Percentiles rank a stretch among this genome's conserved stretches.
Conservation (phyloP, 208 protist genomes). For the Plasmodiophora brassicae region DNA sequence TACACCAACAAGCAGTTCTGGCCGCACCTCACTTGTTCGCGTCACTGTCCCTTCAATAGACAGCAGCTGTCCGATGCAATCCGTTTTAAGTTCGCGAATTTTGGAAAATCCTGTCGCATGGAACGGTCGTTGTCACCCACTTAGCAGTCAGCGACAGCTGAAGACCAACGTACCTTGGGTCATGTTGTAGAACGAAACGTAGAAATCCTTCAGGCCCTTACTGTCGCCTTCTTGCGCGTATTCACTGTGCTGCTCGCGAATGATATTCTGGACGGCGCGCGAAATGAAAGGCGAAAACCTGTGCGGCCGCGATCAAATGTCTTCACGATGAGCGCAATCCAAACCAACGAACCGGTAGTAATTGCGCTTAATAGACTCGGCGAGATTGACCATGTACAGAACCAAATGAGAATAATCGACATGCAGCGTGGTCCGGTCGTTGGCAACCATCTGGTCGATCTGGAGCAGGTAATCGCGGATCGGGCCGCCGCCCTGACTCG, state of each 20-base stretch:
- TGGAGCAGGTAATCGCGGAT: conserved; percentile 43
- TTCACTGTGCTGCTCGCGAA: conserved; percentile 14
- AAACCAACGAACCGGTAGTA: conserved; percentile 41
- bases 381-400: conserved; percentile 38
- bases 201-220: conserved; percentile 36
- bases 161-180: conserved; percentile 21
- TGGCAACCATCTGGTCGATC: conserved; percentile 43
- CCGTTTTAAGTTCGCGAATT: conserved; percentile 84
- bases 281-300: conserved; percentile 50
- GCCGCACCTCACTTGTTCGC: conserved; percentile 92
- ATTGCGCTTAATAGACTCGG: conserved; percentile 41
- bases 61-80: conserved; percentile 83
- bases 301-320: background rate
- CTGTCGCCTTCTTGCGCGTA: conserved; percentile 44
- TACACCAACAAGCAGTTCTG: conserved; percentile 90
- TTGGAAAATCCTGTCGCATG: conserved; percentile 56
- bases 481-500: background rate
- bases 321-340: conserved; percentile 35
- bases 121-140: background rate
- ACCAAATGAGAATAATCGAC: conserved; percentile 55
- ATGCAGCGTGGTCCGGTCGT: conserved; percentile 54
- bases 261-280: conserved; percentile 41
- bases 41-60: conserved; percentile 94
- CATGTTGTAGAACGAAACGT: conserved; percentile 43
- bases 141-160: too few relatives aligned